phyloP scores from a whole-genome alignment of 148 eudicot species.

The Camellia japonica region DNA sequence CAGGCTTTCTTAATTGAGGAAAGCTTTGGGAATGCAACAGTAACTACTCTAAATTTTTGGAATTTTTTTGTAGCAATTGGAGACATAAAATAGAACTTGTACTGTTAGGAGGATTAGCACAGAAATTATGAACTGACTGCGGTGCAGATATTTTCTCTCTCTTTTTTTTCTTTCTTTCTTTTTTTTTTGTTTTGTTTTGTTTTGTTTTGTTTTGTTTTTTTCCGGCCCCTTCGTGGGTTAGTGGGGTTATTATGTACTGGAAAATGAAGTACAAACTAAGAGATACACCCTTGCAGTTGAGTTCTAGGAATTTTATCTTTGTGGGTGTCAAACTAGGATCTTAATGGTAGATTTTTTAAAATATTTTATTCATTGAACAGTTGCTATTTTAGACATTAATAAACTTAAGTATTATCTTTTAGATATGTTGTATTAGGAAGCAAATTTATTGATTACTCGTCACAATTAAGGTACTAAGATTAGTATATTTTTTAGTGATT shows the following conservation, averaged over 20 bases:
- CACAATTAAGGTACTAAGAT: background rate
- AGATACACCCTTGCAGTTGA: too few species aligned
- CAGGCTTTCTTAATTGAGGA: background rate
- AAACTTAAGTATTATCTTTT: background rate
- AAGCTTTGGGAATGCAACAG: background rate
- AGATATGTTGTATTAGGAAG: background rate
- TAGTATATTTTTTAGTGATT: background rate
- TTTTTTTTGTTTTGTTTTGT: too few species aligned
- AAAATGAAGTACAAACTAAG: too few species aligned
- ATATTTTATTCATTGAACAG: background rate
- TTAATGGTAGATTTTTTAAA: too few species aligned
- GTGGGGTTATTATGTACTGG: too few species aligned
- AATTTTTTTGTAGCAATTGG: background rate
- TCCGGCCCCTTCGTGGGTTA: too few species aligned
- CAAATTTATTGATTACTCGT: background rate
- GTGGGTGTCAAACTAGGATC: background rate
- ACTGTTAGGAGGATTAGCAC: background rate
- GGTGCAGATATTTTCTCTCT: background rate
- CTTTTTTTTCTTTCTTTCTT: too few species aligned
- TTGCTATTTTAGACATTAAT: background rate
- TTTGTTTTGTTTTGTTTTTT: too few species aligned
- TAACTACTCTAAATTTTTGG: background rate
- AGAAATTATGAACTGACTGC: background rate
- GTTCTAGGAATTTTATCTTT: background rate
- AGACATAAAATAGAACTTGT: background rate